Conservation (phyloP, 2,329 filamentous ascomycete species). For the Mycosphaerella arachidis region DNA sequence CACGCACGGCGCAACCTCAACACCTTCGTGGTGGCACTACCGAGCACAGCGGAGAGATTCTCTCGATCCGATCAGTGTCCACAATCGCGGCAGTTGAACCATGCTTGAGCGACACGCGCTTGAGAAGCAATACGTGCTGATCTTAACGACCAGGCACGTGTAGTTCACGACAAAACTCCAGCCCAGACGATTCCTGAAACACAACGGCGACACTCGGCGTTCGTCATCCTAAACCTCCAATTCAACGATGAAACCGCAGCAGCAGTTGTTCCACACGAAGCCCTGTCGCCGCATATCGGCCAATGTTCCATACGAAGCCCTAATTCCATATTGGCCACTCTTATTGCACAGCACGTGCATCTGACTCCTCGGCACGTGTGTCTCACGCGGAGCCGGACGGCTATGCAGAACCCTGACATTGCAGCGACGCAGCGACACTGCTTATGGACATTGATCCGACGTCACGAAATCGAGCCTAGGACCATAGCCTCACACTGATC, state of each 20-base stretch:
- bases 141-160: background rate
- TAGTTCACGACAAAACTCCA: background rate
- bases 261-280: background rate
- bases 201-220: background rate
- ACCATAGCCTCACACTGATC: background rate
- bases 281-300: background rate
- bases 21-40: background rate
- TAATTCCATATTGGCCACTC: background rate
- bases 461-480: background rate
- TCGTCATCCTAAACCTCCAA: background rate
- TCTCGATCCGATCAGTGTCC: too few species aligned
- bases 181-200: background rate
- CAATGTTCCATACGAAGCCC: background rate
- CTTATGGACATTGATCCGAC: background rate
- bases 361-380: background rate
- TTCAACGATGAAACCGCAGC: background rate
- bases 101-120: too few species aligned
- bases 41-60: background rate
- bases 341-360: background rate
- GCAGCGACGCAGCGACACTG: background rate
- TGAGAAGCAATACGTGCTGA: background rate
- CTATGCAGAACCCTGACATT: background rate
- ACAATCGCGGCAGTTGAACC: too few species aligned
- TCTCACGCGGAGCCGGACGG: background rate
- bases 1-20: too few species aligned